A percentile compares a stretch with the other conserved stretches of the same genome.
Evolutionary conservation across 768 basidiomycete species (phyloP).

Genomic region (Lentinula edodes): DNA sequence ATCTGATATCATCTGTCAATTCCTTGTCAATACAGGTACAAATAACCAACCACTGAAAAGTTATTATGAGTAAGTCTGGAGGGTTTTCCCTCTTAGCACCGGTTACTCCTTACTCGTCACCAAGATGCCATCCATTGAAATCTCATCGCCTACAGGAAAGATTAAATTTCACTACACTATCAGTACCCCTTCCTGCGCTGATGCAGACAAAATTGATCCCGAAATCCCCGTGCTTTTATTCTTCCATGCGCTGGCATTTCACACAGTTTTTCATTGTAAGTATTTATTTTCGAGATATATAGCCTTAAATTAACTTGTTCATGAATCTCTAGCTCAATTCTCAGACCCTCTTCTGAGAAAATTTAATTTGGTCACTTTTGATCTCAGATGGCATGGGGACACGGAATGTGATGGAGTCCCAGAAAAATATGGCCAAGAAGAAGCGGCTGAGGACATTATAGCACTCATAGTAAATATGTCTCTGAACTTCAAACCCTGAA

Average conservation of each 20-base stretch:
- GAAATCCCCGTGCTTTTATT: background rate
- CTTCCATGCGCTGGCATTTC: slow-evolving; percentile 8
- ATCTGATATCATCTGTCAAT: no score
- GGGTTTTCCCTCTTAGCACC: no score
- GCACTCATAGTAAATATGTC: background rate
- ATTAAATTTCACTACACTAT: slow-evolving; percentile 1
- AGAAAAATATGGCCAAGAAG: background rate
- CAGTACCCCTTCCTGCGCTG: background rate
- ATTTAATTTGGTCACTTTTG: slow-evolving; percentile 4
- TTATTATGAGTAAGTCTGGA: no score
- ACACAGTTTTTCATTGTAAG: slow-evolving; percentile 9
- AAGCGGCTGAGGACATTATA: slow-evolving; percentile 1
- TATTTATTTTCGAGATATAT: background rate
- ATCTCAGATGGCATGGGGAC: slow-evolving; percentile 1
- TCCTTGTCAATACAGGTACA: no score
- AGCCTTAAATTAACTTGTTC: background rate
- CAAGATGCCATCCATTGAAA: background rate
- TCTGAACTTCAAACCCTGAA: background rate
- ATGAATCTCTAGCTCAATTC: slow-evolving; percentile 2
- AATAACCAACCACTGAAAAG: no score
- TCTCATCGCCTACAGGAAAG: background rate
- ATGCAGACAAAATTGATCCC: background rate
- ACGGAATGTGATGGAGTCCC: slow-evolving; percentile 1
- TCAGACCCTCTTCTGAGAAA: background rate
- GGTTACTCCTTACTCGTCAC: no score